Evolutionary conservation across 495 filamentous ascomycete species (phyloP), one percentile per base, ranked within the genome.

Genomic region (Arthonia radiata): DNA sequence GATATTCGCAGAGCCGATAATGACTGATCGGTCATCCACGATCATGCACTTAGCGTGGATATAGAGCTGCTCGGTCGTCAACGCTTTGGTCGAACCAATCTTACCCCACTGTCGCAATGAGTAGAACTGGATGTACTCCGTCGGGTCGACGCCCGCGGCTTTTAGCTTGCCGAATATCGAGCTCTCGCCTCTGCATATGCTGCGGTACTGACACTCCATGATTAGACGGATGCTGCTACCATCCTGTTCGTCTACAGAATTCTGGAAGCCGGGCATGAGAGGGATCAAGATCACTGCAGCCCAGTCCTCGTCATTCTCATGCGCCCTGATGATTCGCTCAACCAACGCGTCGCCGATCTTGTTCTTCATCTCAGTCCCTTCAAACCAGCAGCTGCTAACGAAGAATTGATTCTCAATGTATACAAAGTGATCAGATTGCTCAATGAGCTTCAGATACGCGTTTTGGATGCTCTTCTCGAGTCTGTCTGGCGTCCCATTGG

Each of bases 331-430:
- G 38, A 91, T 86, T 25, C 86, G 69, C 41, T 90, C 75, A 6
- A 94, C 89, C 25, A 99, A 53, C 2, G 86, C 83, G 53, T 99
- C 86, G 14, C 89, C 83, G 37, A 99, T 92, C 33, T 65, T 58
- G 37, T 99, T 99, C 41, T 82, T 65, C 31, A 99, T 83, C 41
- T 69, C 75, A 24, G 66, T 73, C 19, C 74, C 76, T 30, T 90
- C 67, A 10, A 82, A 79, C 36, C 82, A 73, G 31, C 79, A 90
- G 30, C 76, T 90, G 29, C 71, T 86, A 52, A 99, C 76, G 52
- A 90, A 99, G 54, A 99, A 99, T 46, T 99, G 86, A 43, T 99
- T 99, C 41, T 99, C 86, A 33, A 99, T 90, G 45, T 99, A 94
- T 31, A 99, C 78, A 34, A 94, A 92, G 39, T 94, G 86, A 25